Evolutionary conservation across 768 basidiomycete genomes (phyloP).

Genomic region (Lactarius vividus): DNA sequence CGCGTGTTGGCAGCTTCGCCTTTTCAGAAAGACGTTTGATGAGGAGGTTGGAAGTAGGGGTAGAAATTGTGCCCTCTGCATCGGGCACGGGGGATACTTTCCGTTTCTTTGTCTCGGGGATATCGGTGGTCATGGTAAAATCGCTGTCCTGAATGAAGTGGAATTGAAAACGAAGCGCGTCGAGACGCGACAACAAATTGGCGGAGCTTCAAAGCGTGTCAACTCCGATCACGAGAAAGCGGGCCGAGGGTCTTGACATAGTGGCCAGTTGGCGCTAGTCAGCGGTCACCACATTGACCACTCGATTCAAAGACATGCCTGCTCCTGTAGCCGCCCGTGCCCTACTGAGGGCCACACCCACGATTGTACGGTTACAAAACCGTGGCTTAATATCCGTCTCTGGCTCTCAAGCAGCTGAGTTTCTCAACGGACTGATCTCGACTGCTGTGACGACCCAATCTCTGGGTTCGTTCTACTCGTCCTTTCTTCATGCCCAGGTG

Average conservation of each 20-base stretch:
- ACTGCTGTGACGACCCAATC: conserved; percentile 44
- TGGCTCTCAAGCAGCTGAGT: conserved; percentile 76
- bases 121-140: conserved; percentile 13
- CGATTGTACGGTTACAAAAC: conserved; percentile 58
- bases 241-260: background rate
- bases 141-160: background rate
- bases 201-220: conserved; percentile 23
- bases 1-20: conserved; percentile 82
- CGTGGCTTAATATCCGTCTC: conserved; percentile 71
- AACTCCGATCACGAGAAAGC: conserved; percentile 18
- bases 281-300: background rate
- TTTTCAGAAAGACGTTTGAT: conserved; percentile 83
- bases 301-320: conserved; percentile 28
- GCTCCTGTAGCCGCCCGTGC: conserved; percentile 40
- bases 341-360: conserved; percentile 44
- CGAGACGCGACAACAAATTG: background rate
- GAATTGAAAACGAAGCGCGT: conserved; percentile 1
- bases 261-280: no score
- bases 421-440: conserved; percentile 76
- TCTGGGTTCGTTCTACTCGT: conserved; percentile 61
- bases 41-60: conserved; percentile 55
- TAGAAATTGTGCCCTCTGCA: conserved; percentile 32
- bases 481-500: conserved; percentile 79
- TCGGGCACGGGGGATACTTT: conserved; percentile 48
- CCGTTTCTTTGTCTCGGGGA: conserved; percentile 50